Conservation (phyloP, 2,329 filamentous ascomycete genomes). For the Colletotrichum truncatum region DNA sequence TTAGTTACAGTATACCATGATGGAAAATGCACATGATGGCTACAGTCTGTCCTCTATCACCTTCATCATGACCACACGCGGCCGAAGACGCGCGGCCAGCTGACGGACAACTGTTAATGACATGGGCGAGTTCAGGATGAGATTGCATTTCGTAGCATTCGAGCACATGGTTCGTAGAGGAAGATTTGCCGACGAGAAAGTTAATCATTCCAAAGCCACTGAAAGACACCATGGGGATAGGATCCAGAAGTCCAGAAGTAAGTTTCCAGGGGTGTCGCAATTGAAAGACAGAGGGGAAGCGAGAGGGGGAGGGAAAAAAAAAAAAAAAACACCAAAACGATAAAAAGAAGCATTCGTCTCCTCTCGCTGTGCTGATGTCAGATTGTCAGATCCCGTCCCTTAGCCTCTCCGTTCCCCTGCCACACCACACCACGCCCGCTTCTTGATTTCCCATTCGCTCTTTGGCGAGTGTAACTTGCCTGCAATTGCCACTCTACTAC, state of each 20-base stretch:
- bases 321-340: too few species aligned
- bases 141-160: neutral
- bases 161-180: neutral
- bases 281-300: too few species aligned
- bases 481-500: neutral
- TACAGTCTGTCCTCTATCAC: neutral
- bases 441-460: neutral
- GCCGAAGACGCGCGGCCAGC: neutral
- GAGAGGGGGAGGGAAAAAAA: too few species aligned
- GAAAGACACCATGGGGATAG: too few species aligned
- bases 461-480: neutral
- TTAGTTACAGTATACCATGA: too few species aligned
- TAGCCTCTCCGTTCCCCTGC: too few species aligned
- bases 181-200: neutral
- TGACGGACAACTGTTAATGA: neutral
- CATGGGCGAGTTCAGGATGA: neutral
- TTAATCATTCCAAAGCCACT: neutral
- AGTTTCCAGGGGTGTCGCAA: too few species aligned
- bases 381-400: neutral
- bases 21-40: neutral
- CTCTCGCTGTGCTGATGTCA: neutral
- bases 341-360: neutral
- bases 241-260: neutral
- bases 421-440: neutral
- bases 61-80: neutral